Conservation (phyloP, 306 rosid species). For the Canavalia ensiformis region DNA sequence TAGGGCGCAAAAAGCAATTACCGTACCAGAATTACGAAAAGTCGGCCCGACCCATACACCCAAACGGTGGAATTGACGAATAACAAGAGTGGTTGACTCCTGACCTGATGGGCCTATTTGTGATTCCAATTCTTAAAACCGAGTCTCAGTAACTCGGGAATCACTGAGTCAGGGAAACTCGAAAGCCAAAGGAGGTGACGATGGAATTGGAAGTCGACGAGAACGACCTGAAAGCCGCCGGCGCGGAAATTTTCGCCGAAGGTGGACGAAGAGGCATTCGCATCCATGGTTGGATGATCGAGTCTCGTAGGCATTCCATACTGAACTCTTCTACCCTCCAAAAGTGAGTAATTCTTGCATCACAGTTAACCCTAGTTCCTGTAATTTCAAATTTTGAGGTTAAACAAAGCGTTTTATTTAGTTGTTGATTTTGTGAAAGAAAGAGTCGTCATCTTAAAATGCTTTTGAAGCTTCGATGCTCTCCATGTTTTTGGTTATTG, state of each 20-base stretch:
- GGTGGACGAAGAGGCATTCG: constrained; percentile 75
- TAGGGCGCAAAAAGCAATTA: no score
- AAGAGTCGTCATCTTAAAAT: neutral
- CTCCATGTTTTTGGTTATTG: neutral
- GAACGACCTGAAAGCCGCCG: constrained; percentile 86
- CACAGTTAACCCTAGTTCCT: constrained; percentile 37
- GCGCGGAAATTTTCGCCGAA: constrained; percentile 72
- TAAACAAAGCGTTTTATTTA: neutral
- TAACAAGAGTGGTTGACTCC: no score
- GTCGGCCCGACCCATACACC: no score
- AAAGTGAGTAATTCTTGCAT: constrained; percentile 52
- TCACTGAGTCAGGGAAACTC: constrained; percentile 17
- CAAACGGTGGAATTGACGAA: no score
- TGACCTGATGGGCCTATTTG: neutral
- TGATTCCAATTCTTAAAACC: neutral
- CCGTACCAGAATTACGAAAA: no score
- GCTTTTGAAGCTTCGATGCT: constrained; percentile 7
- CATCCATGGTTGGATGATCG: constrained; percentile 90
- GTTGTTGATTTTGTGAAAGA: neutral
- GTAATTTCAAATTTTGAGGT: neutral
- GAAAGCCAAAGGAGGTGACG: constrained; percentile 6
- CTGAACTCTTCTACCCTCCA: constrained; percentile 73
- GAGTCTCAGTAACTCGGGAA: constrained; percentile 8
- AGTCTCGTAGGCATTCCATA: constrained; percentile 73
- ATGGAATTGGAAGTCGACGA: constrained; percentile 83